A percentile compares a stretch with the other conserved stretches of the same genome.
phyloP scores from a whole-genome alignment of 129 eudicot species.

The Pseudognaphalium luteoalbum region DNA sequence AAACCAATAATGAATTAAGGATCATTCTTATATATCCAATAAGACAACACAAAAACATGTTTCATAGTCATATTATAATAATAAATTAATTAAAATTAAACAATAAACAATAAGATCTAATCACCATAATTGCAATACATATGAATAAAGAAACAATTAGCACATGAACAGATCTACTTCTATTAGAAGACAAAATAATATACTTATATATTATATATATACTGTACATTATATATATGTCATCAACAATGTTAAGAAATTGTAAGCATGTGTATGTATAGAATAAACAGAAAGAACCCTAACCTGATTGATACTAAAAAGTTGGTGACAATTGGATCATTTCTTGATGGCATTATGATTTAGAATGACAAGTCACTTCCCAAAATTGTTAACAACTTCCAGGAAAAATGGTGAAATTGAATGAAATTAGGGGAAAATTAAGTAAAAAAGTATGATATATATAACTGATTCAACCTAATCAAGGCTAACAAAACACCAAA shows the following conservation, averaged over 20 bases:
- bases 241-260: not conserved
- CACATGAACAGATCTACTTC: constrained; percentile 30
- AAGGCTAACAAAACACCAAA: constrained; percentile 41
- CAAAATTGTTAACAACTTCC: constrained; percentile 18
- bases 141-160: constrained; percentile 27
- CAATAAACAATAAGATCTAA: constrained; percentile 25
- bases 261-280: constrained; percentile 1
- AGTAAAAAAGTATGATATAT: not conserved
- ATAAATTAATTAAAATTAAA: constrained; percentile 12
- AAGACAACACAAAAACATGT: constrained; percentile 31
- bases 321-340: constrained; percentile 22
- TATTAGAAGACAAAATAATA: constrained; percentile 27
- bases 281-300: constrained; percentile 34
- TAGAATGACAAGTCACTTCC: constrained; percentile 26
- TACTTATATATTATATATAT: not conserved
- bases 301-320: constrained; percentile 31
- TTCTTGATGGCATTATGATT: constrained; percentile 27
- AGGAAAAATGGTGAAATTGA: constrained; percentile 21
- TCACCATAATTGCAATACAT: constrained; percentile 13
- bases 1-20: not conserved
- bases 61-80: not conserved
- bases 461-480: constrained; percentile 38
- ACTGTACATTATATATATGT: too few species aligned
- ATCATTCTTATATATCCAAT: constrained; percentile 20
- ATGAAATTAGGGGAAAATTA: not conserved